These are phyloP conservation scores for Irpex sp. DNA, from an alignment of 1,284 basidiomycete genomes.

Conservation along the genomic window DNA sequence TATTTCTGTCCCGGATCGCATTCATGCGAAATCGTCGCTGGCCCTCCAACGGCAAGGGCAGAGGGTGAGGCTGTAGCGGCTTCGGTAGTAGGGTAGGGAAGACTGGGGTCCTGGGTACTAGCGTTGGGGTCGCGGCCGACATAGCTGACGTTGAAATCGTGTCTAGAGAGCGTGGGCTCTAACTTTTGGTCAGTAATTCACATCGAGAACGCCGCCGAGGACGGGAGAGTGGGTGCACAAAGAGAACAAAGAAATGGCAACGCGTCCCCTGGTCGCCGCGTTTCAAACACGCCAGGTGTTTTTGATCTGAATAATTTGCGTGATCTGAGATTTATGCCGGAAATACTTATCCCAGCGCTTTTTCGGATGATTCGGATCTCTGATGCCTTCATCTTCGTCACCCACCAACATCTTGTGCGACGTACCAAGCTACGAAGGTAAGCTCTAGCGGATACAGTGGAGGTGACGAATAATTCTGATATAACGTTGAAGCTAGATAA, in stretches of 20 bases:
- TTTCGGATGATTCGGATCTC: no score
- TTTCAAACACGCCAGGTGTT: not conserved
- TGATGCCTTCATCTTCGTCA: no score
- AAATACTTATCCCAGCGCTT: no score
- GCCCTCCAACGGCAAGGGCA: slow-evolving; percentile 59
- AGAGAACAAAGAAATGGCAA: not conserved
- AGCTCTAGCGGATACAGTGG: no score
- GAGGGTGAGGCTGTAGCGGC: slow-evolving; percentile 73
- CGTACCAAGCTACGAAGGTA: no score
- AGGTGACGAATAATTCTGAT: no score
- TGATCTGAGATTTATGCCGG: no score
- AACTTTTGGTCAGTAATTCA: not conserved
- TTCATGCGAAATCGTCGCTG: slow-evolving; percentile 64
- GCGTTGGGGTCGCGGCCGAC: slow-evolving; percentile 73
- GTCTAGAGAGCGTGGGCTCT: not conserved
- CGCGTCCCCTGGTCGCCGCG: not conserved
- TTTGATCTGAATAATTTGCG: not conserved
- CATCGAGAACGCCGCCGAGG: not conserved
- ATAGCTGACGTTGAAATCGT: slow-evolving; percentile 32
- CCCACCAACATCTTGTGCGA: no score
- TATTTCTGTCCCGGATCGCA: slow-evolving; percentile 72
- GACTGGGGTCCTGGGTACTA: slow-evolving; percentile 66
- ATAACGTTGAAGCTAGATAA: no score
- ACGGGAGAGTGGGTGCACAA: not conserved
- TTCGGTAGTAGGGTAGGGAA: slow-evolving; percentile 76